Base-by-base conservation (phyloP, 495 filamentous ascomycete species). In the Astrothelium macrocarpum region DNA sequence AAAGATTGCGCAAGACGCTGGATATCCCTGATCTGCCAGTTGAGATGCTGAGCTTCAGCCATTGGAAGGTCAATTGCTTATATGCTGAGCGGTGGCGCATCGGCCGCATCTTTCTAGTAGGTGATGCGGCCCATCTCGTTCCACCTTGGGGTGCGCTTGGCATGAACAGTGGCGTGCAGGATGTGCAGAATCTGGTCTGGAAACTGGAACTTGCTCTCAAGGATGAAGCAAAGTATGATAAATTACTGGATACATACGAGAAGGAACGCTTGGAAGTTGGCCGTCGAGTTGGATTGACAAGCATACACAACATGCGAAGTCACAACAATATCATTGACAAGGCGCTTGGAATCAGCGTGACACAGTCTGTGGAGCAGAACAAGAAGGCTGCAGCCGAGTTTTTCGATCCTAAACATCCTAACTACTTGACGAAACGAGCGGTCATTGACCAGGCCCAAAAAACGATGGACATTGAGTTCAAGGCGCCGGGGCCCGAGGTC, bases 181-280 rank as follows among this genome's bases (percentile, higher is more conserved):
- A 65, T 25, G 63, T 59, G 10, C 53, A 65, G 25, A 65, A 65
- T 60, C 32, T 65, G 14, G 36, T 60, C 58, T 65, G 63, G 63
- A 65, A 65, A 43, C 63, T 65, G 25, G 63, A 34, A 20, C 20
- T 60, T 14, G 63, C 58, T 3, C 59, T 65, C 9, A 65, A 61
- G 31, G 29, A 62, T 25, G 29, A 62, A n/a, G 36, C n/a, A 28
- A 62, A 34, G 4, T 65, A 46, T 42, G 43, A 62, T 23, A n/a
- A 16, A 10, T 39, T 65, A 23, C 23, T 65, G 25, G 42, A 62
- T 34, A 65, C 58, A 18, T 65, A 65, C 28, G 63, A 65, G 16
- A 32, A 20, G 12, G 63, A 65, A 26, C 59, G 63, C 28, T n/a
- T 42, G 12, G 25, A 42, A 1, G 32, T 65, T 11, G 63, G 63